These are phyloP conservation scores for Pseudogymnoascus sp. DNA, from an alignment of 2,329 filamentous ascomycete species.

Conservation along the genomic window DNA sequence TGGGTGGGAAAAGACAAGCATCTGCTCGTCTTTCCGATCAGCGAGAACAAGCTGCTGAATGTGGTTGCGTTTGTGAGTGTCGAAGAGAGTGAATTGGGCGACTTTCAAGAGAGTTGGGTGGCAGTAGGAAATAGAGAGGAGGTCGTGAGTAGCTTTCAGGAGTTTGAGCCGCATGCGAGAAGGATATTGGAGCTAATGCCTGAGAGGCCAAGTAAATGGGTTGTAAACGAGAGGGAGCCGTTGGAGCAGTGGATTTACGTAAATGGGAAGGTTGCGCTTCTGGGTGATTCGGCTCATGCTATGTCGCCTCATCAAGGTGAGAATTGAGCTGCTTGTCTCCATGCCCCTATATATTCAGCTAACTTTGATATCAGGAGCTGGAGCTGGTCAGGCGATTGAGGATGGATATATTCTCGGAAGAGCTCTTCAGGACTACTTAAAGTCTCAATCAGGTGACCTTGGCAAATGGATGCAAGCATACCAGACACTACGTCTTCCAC, in stretches of 20 bases:
- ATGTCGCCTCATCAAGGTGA: constrained; percentile 8
- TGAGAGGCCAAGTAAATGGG: constrained; percentile 7
- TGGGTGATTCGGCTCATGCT: constrained; percentile 10
- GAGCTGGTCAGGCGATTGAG: too few relatives aligned
- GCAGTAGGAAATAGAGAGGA: constrained; percentile 20
- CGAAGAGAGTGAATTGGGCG: constrained; percentile 25
- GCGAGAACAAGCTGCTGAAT: constrained; percentile 28
- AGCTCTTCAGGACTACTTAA: too few relatives aligned
- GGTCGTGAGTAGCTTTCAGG: constrained; percentile 4
- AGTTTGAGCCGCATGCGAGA: too few relatives aligned
- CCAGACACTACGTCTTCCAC: too few relatives aligned
- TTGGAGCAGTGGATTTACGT: constrained; percentile 4
- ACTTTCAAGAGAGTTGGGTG: constrained; percentile 31
- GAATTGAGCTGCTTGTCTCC: constrained; percentile 17
- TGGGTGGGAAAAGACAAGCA: constrained; percentile 31
- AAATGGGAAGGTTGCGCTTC: constrained; percentile 9
- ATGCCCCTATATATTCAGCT: constrained; percentile 21
- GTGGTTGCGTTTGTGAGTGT: constrained; percentile 30
- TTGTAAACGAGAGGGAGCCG: neutral
- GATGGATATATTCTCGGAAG: too few relatives aligned
- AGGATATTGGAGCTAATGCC: neutral
- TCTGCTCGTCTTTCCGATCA: constrained; percentile 32
- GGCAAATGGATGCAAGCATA: too few relatives aligned
- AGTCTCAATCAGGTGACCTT: too few relatives aligned
- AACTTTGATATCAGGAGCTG: too few relatives aligned